Base-by-base conservation (phyloP, 768 basidiomycete genomes). In the Hydnomerulius pinastri region DNA sequence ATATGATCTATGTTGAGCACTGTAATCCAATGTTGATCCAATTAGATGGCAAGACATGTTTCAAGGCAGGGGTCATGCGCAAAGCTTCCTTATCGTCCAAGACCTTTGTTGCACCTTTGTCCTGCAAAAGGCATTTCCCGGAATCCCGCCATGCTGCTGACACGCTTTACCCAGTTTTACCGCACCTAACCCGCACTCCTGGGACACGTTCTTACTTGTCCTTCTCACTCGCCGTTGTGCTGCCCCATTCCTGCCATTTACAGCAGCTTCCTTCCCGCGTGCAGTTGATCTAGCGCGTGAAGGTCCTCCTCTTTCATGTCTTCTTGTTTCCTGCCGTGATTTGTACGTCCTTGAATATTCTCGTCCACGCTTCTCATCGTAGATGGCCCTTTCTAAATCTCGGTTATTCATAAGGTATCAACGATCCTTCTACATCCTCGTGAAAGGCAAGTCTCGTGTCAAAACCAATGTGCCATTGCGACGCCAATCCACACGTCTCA, bases 131-230 rank as follows among this genome's bases (percentile, higher is more conserved):
- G 74, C 71, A 77, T 70, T 62, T 65, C 65, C 56, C 57, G 54
- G 46, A 49, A 57, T 56, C 48, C 70, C 66, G 75, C 79, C 81
- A 82, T 75, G 84, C 80, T 74, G 78, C 72, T 72, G 74, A 73
- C 86, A 82, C 82, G 85, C 79, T 74, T 73, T 65, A 56, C 55
- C 61, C 71, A 61, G 58, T 58, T 56, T 61, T 48, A 63, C 69
- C 67, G 59, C 78, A 76, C 78, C 80, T 74, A 79, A 75, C 79
- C 83, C 78, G 81, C 82, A 78, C 75, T 74, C 77, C 72, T 74
- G 72, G 70, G 79, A 77, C 82, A 84, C 79, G 83, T 83, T 83
- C 73, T 71, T 67, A 69, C 66, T 71, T n/a, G n/a, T 67, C 72
- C 69, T 70, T 71, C 64, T 67, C 68, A 59, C 69, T 71, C 70